A percentile compares a stretch with the other conserved stretches of the same genome.
phyloP scores from a whole-genome alignment of 768 basidiomycete genomes.

The Cystoderma amianthinum region DNA sequence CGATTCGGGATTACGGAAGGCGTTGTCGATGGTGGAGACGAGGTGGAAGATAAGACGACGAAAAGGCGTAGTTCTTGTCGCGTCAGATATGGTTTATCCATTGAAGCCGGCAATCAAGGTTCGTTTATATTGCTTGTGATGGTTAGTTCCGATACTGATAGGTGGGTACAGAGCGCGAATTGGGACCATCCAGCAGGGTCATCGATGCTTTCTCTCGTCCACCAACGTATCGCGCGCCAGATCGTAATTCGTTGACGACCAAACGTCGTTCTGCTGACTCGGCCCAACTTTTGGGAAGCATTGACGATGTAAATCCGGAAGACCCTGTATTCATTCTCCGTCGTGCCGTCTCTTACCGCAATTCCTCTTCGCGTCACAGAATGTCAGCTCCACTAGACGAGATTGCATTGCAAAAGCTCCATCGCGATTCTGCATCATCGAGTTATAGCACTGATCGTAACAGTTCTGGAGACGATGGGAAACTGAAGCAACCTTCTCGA shows the following conservation, averaged over 20 bases:
- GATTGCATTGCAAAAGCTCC: slow-evolving; percentile 66
- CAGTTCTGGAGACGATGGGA: slow-evolving; percentile 18
- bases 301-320: slow-evolving; percentile 69
- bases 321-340: slow-evolving; percentile 92
- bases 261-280: slow-evolving; percentile 90
- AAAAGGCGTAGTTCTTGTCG: slow-evolving; percentile 74
- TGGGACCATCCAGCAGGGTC: slow-evolving; percentile 75
- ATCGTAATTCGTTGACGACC: slow-evolving; percentile 50
- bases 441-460: slow-evolving; percentile 47
- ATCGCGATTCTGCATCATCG: slow-evolving; percentile 55
- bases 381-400: slow-evolving; percentile 79
- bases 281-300: slow-evolving; percentile 55
- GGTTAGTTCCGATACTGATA: slow-evolving; percentile 3
- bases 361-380: slow-evolving; percentile 60
- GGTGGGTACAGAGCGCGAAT: slow-evolving; percentile 55
- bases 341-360: slow-evolving; percentile 70
- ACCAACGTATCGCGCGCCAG: slow-evolving; percentile 60
- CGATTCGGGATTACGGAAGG: slow-evolving; percentile 93
- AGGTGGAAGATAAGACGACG: slow-evolving; percentile 87
- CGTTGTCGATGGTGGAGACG: slow-evolving; percentile 98
- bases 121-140: slow-evolving; percentile 12
- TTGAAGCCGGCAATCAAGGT: slow-evolving; percentile 63
- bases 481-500: slow-evolving; percentile 40
- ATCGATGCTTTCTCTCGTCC: slow-evolving; percentile 78
- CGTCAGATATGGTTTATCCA: slow-evolving; percentile 78